Evolutionary conservation across 2,329 filamentous ascomycete species (phyloP).

Genomic region (Phaeosphaeriaceae sp.): DNA sequence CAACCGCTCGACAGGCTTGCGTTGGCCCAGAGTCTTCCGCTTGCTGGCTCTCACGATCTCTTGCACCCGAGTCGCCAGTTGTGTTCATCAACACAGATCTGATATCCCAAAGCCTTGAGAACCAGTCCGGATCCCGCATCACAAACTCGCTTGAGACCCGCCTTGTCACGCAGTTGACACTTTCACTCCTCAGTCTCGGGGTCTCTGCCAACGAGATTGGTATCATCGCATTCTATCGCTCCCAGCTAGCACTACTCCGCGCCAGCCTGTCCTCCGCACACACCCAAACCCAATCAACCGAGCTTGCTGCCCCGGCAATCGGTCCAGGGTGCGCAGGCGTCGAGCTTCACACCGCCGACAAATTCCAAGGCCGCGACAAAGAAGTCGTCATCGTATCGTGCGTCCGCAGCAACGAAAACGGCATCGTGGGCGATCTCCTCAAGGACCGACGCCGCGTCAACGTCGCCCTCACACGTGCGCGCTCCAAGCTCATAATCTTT

Average conservation of each 20-base stretch:
- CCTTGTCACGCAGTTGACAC: constrained; percentile 80
- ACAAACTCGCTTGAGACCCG: constrained; percentile 85
- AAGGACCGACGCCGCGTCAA: constrained; percentile 94
- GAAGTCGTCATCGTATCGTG: constrained; percentile 87
- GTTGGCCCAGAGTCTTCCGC: constrained; percentile 52
- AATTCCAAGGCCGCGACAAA: constrained; percentile 96
- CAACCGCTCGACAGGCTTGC: constrained; percentile 51
- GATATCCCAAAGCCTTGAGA: constrained; percentile 71
- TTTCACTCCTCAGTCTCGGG: constrained; percentile 77
- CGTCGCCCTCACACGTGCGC: constrained; percentile 91
- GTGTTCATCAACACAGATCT: constrained; percentile 89
- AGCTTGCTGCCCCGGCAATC: constrained; percentile 36
- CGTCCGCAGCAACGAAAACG: constrained; percentile 83
- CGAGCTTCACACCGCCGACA: constrained; percentile 96
- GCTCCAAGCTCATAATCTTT: constrained; percentile 88
- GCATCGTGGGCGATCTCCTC: constrained; percentile 86
- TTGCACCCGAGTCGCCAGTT: constrained; percentile 75
- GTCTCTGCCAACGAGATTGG: constrained; percentile 80
- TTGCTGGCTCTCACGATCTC: constrained; percentile 80
- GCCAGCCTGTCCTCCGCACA: constrained; percentile 68
- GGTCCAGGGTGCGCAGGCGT: constrained; percentile 55
- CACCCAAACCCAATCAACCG: constrained; percentile 54
- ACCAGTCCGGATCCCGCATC: constrained; percentile 77
- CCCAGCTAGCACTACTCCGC: constrained; percentile 83
- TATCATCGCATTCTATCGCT: constrained; percentile 96